Conservation (phyloP, 306 rosid species). For the Glycine latifolia region DNA sequence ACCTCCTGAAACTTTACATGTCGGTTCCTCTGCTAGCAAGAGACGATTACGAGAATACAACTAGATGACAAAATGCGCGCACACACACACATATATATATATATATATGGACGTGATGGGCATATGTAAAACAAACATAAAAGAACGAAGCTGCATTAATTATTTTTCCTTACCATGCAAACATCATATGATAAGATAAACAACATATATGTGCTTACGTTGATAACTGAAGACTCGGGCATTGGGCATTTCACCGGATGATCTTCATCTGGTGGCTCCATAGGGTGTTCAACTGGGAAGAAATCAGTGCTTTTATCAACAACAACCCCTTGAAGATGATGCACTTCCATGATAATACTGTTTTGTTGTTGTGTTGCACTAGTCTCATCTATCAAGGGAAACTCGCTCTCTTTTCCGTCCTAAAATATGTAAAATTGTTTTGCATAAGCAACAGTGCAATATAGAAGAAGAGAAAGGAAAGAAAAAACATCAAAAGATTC, state of each 20-base stretch:
- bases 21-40: constrained; percentile 12
- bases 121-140: constrained; percentile 2
- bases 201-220: constrained; percentile 55
- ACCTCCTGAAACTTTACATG: constrained; percentile 16
- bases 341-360: constrained; percentile 56
- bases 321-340: constrained; percentile 43
- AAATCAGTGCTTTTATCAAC: constrained; percentile 70
- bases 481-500: background rate
- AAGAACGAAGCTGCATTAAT: constrained; percentile 17
- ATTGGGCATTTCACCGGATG: constrained; percentile 94
- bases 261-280: constrained; percentile 93
- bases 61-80: constrained; percentile 34
- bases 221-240: constrained; percentile 79
- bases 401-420: constrained; percentile 60
- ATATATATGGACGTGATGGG: background rate
- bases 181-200: background rate
- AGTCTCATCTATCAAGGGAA: constrained; percentile 53
- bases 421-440: constrained; percentile 35
- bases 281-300: constrained; percentile 89
- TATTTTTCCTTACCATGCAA: constrained; percentile 43
- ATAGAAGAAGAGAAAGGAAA: background rate
- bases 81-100: background rate
- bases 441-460: background rate
- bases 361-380: constrained; percentile 34
- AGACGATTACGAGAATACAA: constrained; percentile 20